Evolutionary conservation across 1,139 yeast genomes (phyloP).

Genomic region (Pichia sp.): DNA sequence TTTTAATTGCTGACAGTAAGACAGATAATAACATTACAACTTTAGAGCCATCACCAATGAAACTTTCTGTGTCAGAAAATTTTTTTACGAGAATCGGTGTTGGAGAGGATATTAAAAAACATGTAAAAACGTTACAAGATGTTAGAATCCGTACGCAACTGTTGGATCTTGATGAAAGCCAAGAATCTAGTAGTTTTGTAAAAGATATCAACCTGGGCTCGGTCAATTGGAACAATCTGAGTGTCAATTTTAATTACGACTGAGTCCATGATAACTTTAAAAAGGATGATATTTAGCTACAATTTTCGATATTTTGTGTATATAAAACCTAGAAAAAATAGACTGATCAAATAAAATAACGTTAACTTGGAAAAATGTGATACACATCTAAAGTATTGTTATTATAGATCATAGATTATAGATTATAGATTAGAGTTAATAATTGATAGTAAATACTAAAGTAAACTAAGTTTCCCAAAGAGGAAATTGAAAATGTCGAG

Average conservation of each 20-base stretch:
- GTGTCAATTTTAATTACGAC: constrained; percentile 4
- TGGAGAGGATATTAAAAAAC: constrained; percentile 53
- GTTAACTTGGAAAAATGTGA: too few species aligned
- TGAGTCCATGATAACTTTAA: too few species aligned
- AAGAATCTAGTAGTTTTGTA: constrained; percentile 15
- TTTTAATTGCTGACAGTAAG: constrained; percentile 36
- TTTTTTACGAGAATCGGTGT: constrained; percentile 18
- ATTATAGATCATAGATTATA: too few species aligned
- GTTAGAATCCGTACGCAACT: constrained; percentile 63
- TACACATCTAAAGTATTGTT: too few species aligned
- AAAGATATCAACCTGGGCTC: neutral
- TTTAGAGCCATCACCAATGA: constrained; percentile 6
- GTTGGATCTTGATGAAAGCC: constrained; percentile 45
- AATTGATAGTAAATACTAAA: too few species aligned
- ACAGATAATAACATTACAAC: neutral
- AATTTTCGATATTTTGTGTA: too few species aligned
- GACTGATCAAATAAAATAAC: too few species aligned
- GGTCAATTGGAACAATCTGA: constrained; percentile 3
- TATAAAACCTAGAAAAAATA: too few species aligned
- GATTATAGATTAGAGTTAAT: too few species aligned
- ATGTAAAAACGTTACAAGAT: constrained; percentile 50
- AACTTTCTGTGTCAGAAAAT: constrained; percentile 11
- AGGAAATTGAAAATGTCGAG: too few species aligned
- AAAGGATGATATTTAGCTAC: too few species aligned
- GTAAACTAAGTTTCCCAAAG: too few species aligned